Conservation (phyloP, 2,329 filamentous ascomycete species). For the Exserohilum rostratum region DNA sequence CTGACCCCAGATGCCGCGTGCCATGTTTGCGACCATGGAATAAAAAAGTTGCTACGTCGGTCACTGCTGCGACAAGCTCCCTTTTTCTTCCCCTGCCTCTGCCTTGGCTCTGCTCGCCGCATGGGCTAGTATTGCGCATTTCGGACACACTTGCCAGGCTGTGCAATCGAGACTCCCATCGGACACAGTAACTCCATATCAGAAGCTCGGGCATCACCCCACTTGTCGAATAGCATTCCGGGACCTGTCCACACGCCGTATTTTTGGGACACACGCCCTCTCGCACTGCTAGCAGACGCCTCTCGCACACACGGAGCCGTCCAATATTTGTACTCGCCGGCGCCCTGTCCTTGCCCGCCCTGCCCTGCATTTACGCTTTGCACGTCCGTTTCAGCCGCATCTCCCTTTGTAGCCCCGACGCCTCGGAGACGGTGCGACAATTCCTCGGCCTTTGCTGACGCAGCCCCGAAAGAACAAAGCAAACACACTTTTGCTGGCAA, state of each 20-base stretch:
- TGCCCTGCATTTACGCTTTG: conserved; percentile 12
- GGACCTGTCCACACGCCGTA: conserved; percentile 31
- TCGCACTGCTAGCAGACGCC: conserved; percentile 15
- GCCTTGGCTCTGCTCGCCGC: conserved; percentile 2
- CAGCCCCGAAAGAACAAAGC: conserved; percentile 19
- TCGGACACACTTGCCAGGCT: conserved; percentile 21
- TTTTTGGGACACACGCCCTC: conserved; percentile 22
- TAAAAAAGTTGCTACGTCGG: conserved; percentile 27
- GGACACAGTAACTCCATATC: conserved; percentile 27
- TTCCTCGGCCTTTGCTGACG: conserved; percentile 19
- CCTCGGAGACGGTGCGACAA: conserved; percentile 31
- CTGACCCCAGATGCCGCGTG: conserved; percentile 31
- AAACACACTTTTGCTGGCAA: conserved; percentile 11
- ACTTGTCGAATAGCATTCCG: conserved; percentile 33
- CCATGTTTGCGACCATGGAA: conserved; percentile 28
- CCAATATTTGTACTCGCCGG: conserved; percentile 17
- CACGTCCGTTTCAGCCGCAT: conserved; percentile 25
- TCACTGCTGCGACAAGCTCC: conserved; percentile 17
- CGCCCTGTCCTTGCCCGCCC: conserved; percentile 27
- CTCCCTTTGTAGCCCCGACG: conserved; percentile 21
- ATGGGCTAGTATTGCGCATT: conserved; percentile 18
- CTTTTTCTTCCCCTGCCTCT: conserved; percentile 3
- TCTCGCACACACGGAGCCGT: conserved; percentile 12
- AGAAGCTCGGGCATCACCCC: conserved; percentile 27
- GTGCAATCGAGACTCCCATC: conserved; percentile 19